Base-by-base conservation (phyloP, 2,329 filamentous ascomycete genomes). In the Fusarium xyrophilum region DNA sequence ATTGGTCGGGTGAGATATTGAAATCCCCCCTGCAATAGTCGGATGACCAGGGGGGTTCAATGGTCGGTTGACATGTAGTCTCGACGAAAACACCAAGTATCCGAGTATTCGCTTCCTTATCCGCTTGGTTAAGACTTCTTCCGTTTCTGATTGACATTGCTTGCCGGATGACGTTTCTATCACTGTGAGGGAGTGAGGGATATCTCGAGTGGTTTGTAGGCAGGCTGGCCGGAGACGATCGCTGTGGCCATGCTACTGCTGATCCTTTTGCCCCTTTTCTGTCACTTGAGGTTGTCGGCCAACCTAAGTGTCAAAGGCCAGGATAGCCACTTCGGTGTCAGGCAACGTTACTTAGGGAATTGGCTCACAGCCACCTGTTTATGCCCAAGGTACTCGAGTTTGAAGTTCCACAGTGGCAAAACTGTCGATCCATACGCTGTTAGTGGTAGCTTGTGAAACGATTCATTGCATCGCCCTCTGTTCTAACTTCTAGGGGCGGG, bases 71-170 rank as follows among this genome's bases (percentile, higher is more conserved):
- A n/a, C n/a, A n/a, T n/a, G n/a, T n/a, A n/a, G n/a, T n/a, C n/a
- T n/a, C n/a, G n/a, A n/a, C n/a, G n/a, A n/a, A n/a, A n/a, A n/a
- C 25, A 15, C 15, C 10, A 23, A 30, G 7, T 32, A 19, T 23
- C 28, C 35, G 35, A 14, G 19, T 15, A 28, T 25, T 43, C 40
- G 21, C 7, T 17, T 42, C 15, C 13, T 28, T 19, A 44, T 17
- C 13, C 19, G 42, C 4, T 15, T 7, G 13, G 25, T 3, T 21
- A 21, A 44, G 19, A 8, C 4, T 46, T 27, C 25, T 21, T 3
- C 19, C 13, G 2, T 12, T 8, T 28, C 7, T 4, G n/a, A 6
- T 15, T 2, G 2, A 3, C 2, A 21, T 28, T 2, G 3, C 7
- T 15, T 19, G 23, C 12, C 8, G 6, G 4, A 46, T 46, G 39